phyloP scores from a whole-genome alignment of 345 rosid genomes.

The thale cress (Arabidopsis thaliana) region DNA sequence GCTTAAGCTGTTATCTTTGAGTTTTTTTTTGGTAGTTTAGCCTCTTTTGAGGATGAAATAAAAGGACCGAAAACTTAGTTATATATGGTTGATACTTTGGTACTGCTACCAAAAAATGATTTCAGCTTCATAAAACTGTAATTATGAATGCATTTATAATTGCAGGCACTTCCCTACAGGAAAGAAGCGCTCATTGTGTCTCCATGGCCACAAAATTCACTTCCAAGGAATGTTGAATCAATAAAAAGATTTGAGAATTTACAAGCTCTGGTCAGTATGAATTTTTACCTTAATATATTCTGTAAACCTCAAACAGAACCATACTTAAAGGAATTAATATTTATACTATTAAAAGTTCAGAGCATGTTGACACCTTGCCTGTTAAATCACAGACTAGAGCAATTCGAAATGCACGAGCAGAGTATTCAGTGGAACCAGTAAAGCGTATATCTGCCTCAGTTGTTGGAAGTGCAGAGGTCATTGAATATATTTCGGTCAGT shows the following conservation, averaged over 20 bases:
- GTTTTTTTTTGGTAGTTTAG: not conserved
- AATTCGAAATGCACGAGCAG: slow-evolving; percentile 94
- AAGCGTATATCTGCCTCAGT: slow-evolving; percentile 92
- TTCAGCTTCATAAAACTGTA: slow-evolving; percentile 12
- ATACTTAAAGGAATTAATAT: not conserved
- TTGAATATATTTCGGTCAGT: slow-evolving; percentile 85
- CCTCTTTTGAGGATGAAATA: slow-evolving; percentile 6
- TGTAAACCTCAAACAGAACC: slow-evolving; percentile 20
- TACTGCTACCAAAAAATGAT: not conserved
- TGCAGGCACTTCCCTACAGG: slow-evolving; percentile 77
- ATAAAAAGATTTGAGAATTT: slow-evolving; percentile 85
- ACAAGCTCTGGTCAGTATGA: slow-evolving; percentile 76
- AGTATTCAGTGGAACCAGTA: slow-evolving; percentile 95
- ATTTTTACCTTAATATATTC: slow-evolving; percentile 15
- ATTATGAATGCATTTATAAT: slow-evolving; percentile 10
- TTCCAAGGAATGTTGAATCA: slow-evolving; percentile 63
- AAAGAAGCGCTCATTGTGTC: slow-evolving; percentile 90
- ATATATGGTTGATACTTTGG: slow-evolving; percentile 27
- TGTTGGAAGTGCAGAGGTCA: slow-evolving; percentile 81
- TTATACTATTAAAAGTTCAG: not conserved
- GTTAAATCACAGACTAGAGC: slow-evolving; percentile 69
- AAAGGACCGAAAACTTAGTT: not conserved
- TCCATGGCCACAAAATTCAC: slow-evolving; percentile 82
- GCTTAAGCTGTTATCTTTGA: slow-evolving; percentile 23
- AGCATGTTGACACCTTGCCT: slow-evolving; percentile 31